phyloP scores from a whole-genome alignment of 176 grass and related monocot genomes.

The Oryza officinalis region DNA sequence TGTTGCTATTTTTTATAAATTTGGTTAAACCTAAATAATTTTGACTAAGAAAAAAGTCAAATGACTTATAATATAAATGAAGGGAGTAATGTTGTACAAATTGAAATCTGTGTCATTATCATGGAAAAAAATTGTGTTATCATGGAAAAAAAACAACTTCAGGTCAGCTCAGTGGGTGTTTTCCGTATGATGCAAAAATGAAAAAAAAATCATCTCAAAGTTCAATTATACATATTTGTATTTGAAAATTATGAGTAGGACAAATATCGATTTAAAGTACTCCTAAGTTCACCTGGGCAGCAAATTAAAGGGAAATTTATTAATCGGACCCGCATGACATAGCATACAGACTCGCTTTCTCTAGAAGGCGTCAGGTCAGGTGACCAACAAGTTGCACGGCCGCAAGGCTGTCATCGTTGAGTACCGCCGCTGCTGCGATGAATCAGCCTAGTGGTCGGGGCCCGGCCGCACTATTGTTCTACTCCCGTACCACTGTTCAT shows the following conservation, averaged over 20 bases:
- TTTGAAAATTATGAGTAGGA: not conserved
- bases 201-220: too few species aligned
- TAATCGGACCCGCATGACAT: not conserved
- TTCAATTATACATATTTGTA: too few species aligned
- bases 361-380: slow-evolving; percentile 6
- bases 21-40: too few species aligned
- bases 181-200: too few species aligned
- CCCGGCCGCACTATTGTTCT: not conserved
- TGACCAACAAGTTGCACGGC: slow-evolving; percentile 35
- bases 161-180: too few species aligned
- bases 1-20: too few species aligned
- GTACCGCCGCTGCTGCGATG: not conserved
- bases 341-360: not conserved
- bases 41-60: too few species aligned
- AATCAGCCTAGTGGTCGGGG: not conserved
- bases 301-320: not conserved
- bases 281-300: not conserved
- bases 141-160: too few species aligned
- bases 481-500: not conserved
- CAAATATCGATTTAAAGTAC: not conserved
- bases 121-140: too few species aligned
- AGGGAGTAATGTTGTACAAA: too few species aligned
- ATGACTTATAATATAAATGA: too few species aligned
- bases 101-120: too few species aligned
- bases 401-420: slow-evolving; percentile 8